Evolutionary conservation across 345 rosid species (phyloP).

Genomic region (Microthlaspi erraticum): DNA sequence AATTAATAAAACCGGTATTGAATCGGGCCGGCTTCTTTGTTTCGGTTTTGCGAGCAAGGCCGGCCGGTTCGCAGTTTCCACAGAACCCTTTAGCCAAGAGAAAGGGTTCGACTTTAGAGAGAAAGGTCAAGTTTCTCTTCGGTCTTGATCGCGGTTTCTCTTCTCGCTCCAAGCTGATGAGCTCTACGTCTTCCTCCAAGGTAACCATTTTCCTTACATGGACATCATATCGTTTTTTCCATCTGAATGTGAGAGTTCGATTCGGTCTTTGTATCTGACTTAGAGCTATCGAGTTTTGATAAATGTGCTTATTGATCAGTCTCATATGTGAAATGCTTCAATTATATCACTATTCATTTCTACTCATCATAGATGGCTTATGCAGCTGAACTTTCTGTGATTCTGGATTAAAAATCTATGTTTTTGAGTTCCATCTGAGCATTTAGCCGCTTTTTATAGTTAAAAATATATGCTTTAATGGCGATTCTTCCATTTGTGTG

Average conservation of each 20-base stretch:
- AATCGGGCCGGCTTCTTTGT: constrained; percentile 8
- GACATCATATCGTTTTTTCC: neutral
- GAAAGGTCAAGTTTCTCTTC: neutral
- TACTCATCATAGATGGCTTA: neutral
- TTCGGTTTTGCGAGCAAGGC: neutral
- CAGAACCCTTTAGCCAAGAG: neutral
- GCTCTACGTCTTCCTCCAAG: constrained; percentile 31
- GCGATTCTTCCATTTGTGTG: constrained; percentile 2
- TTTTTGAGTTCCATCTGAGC: neutral
- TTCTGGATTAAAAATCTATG: neutral
- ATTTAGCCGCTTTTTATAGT: neutral
- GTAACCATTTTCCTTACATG: constrained; percentile 18
- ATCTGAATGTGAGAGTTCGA: neutral
- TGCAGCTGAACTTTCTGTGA: neutral
- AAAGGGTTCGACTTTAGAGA: neutral
- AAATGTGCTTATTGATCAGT: constrained; percentile 11
- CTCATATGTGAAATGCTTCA: neutral
- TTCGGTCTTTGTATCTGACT: constrained; percentile 13
- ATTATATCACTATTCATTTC: neutral
- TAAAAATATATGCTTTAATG: neutral
- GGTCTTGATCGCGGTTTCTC: constrained; percentile 20
- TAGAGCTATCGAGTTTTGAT: neutral
- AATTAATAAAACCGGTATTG: neutral
- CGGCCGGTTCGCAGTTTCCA: constrained; percentile 8
- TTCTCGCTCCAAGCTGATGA: constrained; percentile 26